Conservation (phyloP, 2,329 filamentous ascomycete genomes). For the Chrysosporium keratinophilum region DNA sequence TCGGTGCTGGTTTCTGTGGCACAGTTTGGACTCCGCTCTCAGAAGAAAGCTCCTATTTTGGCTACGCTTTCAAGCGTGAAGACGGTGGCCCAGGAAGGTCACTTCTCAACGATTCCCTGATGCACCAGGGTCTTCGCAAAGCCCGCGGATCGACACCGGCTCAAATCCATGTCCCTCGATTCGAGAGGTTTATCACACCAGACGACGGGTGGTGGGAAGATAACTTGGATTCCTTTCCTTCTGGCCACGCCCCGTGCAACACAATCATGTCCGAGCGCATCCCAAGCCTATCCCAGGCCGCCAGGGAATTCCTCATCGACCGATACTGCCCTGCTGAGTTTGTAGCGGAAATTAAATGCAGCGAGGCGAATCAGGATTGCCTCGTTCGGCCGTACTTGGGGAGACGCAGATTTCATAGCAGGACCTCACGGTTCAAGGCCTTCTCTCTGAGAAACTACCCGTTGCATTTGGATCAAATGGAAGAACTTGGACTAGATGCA, state of each 20-base stretch:
- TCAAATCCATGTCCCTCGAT: slow-evolving; percentile 21
- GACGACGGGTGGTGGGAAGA: slow-evolving; percentile 22
- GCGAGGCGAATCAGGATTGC: slow-evolving; percentile 37
- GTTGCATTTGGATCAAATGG: slow-evolving; percentile 43
- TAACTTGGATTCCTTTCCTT: slow-evolving; percentile 22
- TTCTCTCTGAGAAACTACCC: slow-evolving; percentile 42
- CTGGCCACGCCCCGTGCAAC: slow-evolving; percentile 26
- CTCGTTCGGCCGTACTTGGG: slow-evolving; percentile 44
- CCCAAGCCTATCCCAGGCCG: slow-evolving; percentile 23
- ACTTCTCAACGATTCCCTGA: slow-evolving; percentile 25
- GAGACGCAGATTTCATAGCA: slow-evolving; percentile 20
- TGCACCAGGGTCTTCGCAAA: slow-evolving; percentile 22
- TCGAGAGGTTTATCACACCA: slow-evolving; percentile 20
- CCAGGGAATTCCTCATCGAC: slow-evolving; percentile 25
- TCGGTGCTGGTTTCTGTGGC: slow-evolving; percentile 27
- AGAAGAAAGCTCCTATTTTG: neutral
- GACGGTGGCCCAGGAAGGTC: slow-evolving; percentile 25
- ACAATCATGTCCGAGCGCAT: slow-evolving; percentile 29
- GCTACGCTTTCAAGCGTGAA: slow-evolving; percentile 27
- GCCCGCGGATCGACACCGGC: slow-evolving; percentile 12
- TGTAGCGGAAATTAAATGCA: slow-evolving; percentile 20
- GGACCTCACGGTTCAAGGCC: slow-evolving; percentile 19
- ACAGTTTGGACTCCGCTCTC: slow-evolving; percentile 24
- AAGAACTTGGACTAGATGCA: slow-evolving; percentile 29
- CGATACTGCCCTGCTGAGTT: slow-evolving; percentile 26